Evolutionary conservation across 2,329 filamentous ascomycete genomes (phyloP).

Genomic region (Eutypa lata): DNA sequence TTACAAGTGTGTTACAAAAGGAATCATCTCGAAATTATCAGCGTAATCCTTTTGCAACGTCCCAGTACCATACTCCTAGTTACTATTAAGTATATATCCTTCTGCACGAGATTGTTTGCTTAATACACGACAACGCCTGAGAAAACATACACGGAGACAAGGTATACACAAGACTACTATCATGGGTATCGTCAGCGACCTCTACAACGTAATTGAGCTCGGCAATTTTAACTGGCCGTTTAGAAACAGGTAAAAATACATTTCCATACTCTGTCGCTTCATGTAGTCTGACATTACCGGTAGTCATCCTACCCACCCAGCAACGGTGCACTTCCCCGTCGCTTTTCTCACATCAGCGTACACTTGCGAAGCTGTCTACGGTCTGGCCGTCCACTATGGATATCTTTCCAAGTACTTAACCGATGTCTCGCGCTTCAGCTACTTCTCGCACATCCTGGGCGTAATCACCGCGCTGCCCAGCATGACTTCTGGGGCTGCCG

Average conservation of each 20-base stretch:
- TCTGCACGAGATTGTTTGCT: too few relatives aligned
- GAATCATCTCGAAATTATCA: too few relatives aligned
- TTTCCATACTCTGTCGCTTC: too few relatives aligned
- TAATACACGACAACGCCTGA: too few relatives aligned
- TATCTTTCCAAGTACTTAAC: background rate
- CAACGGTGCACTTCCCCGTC: background rate
- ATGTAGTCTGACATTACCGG: too few relatives aligned
- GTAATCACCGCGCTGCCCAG: background rate
- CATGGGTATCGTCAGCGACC: background rate
- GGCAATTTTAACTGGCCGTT: background rate
- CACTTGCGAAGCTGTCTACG: background rate
- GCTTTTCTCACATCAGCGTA: background rate
- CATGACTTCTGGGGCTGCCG: conserved; percentile 1
- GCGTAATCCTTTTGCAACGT: too few relatives aligned
- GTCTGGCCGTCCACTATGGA: background rate
- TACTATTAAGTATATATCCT: too few relatives aligned
- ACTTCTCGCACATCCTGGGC: background rate
- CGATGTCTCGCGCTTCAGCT: conserved; percentile 1
- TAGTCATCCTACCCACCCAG: background rate
- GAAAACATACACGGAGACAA: too few relatives aligned
- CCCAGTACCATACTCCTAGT: too few relatives aligned
- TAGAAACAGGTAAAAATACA: background rate
- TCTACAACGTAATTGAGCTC: background rate
- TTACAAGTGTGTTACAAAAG: too few relatives aligned
- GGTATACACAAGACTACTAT: background rate